Percentiles rank a stretch among this genome's conserved stretches.
Evolutionary conservation across 1,284 basidiomycete genomes (phyloP).

Genomic region (Chondrostereum purpureum): DNA sequence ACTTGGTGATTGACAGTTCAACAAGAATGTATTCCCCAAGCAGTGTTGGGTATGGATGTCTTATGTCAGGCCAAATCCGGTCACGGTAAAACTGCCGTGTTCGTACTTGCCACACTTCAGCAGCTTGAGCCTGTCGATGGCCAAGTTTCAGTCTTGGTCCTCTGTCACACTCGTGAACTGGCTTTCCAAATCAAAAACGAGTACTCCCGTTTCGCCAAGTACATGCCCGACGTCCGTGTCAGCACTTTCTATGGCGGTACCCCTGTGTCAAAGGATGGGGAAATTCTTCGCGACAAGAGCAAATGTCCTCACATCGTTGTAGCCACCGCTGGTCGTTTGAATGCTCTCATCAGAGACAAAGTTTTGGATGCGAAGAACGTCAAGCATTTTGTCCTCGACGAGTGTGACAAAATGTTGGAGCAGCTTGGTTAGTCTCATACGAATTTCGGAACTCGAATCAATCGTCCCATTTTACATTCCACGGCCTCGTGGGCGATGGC

Average conservation of each 20-base stretch:
- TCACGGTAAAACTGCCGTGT: conserved; percentile 99
- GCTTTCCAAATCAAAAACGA: conserved; percentile 99
- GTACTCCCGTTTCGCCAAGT: conserved; percentile 98
- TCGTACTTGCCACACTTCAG: conserved; percentile 96
- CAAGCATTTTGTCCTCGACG: conserved; percentile 99
- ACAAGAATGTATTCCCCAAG: conserved; percentile 99
- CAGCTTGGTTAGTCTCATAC: conserved; percentile 95
- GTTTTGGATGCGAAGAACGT: conserved; percentile 88
- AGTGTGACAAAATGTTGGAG: conserved; percentile 99
- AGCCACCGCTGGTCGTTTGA: conserved; percentile 94
- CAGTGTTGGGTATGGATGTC: conserved; percentile 98
- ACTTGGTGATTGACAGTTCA: conserved; percentile 60
- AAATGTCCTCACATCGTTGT: conserved; percentile 99
- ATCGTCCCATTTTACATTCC: conserved; percentile 36
- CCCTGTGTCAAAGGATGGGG: conserved; percentile 90
- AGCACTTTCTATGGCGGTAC: conserved; percentile 98
- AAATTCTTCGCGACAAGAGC: conserved; percentile 90
- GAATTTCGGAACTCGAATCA: conserved; percentile 49
- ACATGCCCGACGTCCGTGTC: conserved; percentile 98
- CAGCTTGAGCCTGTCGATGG: conserved; percentile 98
- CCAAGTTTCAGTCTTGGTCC: conserved; percentile 94
- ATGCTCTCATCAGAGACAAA: conserved; percentile 91
- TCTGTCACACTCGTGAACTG: conserved; percentile 98
- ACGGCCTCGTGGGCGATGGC: conserved; percentile 15
- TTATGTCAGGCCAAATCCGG: conserved; percentile 99